Percentiles rank a stretch among this genome's conserved stretches.
phyloP scores from a whole-genome alignment of 139 green algal species.

The Volvox reticuliferus region DNA sequence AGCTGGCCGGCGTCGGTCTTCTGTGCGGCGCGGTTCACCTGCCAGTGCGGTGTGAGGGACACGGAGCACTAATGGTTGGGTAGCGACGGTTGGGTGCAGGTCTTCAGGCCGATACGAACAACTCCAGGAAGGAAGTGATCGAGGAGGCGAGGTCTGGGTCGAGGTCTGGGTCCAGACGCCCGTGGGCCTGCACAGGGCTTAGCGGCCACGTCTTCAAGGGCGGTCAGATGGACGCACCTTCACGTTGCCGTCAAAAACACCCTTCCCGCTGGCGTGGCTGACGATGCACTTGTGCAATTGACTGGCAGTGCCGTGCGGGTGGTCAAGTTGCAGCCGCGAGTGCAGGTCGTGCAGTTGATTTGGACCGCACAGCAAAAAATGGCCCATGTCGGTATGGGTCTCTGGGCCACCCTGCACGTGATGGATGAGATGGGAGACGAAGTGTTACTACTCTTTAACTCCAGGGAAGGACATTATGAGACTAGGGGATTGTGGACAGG shows the following conservation, averaged over 20 bases:
- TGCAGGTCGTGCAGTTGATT: slow-evolving; percentile 97
- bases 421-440: neutral
- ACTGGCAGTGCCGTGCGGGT: slow-evolving; percentile 79
- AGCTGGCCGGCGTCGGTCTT: slow-evolving; percentile 97
- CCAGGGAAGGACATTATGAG: too few relatives aligned
- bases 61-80: too few relatives aligned
- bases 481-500: too few relatives aligned
- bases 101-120: too few relatives aligned
- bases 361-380: slow-evolving; percentile 91
- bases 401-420: slow-evolving; percentile 52
- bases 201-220: too few relatives aligned
- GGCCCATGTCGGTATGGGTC: slow-evolving; percentile 84
- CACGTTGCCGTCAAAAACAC: slow-evolving; percentile 99
- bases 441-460: neutral
- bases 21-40: slow-evolving; percentile 93
- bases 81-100: too few relatives aligned
- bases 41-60: slow-evolving; percentile 3
- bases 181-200: too few relatives aligned
- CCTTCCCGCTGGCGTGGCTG: slow-evolving; percentile 71
- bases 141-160: too few relatives aligned
- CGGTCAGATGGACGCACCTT: slow-evolving; percentile 59
- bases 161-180: too few relatives aligned
- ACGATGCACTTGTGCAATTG: slow-evolving; percentile 99
- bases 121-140: too few relatives aligned
- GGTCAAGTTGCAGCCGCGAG: slow-evolving; percentile 83